Conservation (phyloP, 257 asterid species). For the Linaria vulgaris region DNA sequence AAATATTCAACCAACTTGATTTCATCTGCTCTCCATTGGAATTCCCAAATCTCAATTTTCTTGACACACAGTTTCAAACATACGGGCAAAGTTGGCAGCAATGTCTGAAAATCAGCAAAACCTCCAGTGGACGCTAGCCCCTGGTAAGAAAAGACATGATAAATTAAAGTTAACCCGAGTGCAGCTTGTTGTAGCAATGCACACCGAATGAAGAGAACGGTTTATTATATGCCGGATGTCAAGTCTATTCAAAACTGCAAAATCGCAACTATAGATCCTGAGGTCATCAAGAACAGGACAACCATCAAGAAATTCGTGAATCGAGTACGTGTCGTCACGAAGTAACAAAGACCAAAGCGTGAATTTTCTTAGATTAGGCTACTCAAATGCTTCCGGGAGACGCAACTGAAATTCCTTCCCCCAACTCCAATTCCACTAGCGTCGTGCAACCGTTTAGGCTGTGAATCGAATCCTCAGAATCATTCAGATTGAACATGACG, state of each 20-base stretch:
- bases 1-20: background rate
- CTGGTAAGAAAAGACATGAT: background rate
- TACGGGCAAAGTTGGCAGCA: background rate
- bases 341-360: no score
- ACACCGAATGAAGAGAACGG: constrained; percentile 2
- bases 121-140: background rate
- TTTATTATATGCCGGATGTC: background rate
- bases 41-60: background rate
- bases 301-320: no score
- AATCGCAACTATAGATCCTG: background rate
- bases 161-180: no score
- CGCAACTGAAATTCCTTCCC: background rate
- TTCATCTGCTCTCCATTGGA: background rate
- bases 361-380: no score
- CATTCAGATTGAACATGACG: background rate
- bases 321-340: background rate
- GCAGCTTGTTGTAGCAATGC: no score
- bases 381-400: no score
- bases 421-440: background rate
- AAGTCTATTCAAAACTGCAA: no score
- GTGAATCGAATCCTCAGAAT: background rate
- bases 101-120: background rate
- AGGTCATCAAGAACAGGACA: constrained; percentile 9
- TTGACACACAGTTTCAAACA: background rate
- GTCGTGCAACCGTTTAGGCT: background rate